phyloP scores from a whole-genome alignment of 306 rosid species.

The Begonia loranthoides region DNA sequence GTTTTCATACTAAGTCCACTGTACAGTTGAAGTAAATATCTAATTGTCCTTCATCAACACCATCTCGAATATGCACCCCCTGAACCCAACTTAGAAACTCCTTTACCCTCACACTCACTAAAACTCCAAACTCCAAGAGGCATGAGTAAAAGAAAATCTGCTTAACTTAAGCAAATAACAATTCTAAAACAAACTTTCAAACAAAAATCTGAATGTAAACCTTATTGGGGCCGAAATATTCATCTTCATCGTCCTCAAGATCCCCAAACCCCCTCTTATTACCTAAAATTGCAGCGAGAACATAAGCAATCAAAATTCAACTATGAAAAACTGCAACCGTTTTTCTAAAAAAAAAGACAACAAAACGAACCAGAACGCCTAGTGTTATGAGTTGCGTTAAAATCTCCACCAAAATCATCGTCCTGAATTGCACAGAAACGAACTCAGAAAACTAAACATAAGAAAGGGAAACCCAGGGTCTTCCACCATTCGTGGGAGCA shows the following conservation, averaged over 20 bases:
- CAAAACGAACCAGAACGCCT: constrained; percentile 37
- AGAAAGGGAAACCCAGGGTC: background rate
- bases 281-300: constrained; percentile 12
- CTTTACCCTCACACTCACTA: no score
- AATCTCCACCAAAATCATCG: constrained; percentile 71
- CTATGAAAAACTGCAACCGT: constrained; percentile 1
- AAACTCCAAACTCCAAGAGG: no score
- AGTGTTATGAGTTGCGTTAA: constrained; percentile 24
- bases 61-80: no score
- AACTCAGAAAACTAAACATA: background rate
- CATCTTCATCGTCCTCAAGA: constrained; percentile 51
- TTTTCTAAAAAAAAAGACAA: constrained; percentile 1
- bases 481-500: no score
- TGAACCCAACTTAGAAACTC: no score
- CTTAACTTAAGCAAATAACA: no score
- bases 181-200: no score
- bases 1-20: no score
- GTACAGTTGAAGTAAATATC: no score
- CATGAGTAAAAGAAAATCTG: no score
- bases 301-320: background rate
- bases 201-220: constrained; percentile 8
- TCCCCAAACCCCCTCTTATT: constrained; percentile 62
- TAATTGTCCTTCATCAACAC: no score
- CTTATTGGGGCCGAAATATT: constrained; percentile 49
- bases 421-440: constrained; percentile 25